Evolutionary conservation across 345 rosid genomes (phyloP).

Genomic region (Clausena lansium): DNA sequence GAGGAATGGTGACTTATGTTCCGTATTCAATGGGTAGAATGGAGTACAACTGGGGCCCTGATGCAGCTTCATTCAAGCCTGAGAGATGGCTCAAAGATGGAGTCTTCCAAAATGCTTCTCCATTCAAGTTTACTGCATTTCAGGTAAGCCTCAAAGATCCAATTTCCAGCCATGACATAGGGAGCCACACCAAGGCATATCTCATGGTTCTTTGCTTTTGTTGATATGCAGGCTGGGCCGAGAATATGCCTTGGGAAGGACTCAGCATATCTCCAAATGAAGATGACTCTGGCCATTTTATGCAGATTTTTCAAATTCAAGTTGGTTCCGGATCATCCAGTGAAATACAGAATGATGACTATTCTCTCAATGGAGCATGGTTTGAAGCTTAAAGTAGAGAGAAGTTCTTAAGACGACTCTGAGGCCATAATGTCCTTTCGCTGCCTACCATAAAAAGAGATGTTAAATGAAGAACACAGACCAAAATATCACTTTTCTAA

Average conservation of each 20-base stretch:
- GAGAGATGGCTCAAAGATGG: conserved; percentile 94
- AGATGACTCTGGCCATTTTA: conserved; percentile 75
- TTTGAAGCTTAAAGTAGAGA: conserved; percentile 51
- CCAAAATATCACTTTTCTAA: background rate
- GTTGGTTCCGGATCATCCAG: conserved; percentile 73
- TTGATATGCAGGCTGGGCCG: conserved; percentile 22
- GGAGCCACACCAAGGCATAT: background rate
- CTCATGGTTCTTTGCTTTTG: conserved; percentile 4
- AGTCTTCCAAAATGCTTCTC: conserved; percentile 76
- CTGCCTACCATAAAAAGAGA: background rate
- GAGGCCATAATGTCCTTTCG: background rate
- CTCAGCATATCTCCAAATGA: conserved; percentile 97
- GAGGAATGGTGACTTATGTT: conserved; percentile 97
- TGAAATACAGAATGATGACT: conserved; percentile 93
- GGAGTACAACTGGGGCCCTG: conserved; percentile 93
- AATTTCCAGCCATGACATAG: background rate
- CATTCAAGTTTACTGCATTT: conserved; percentile 95
- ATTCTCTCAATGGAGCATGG: conserved; percentile 86
- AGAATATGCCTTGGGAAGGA: conserved; percentile 81
- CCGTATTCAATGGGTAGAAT: conserved; percentile 99
- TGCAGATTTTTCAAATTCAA: conserved; percentile 74
- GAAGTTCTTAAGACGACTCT: conserved; percentile 34
- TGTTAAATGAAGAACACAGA: background rate
- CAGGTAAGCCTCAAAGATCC: conserved; percentile 46
- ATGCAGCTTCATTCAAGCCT: conserved; percentile 76